A percentile compares a stretch with the other conserved stretches of the same genome.
Conservation (phyloP, 2,329 filamentous ascomycete species). For the Arthrobotrys entomopaga region DNA sequence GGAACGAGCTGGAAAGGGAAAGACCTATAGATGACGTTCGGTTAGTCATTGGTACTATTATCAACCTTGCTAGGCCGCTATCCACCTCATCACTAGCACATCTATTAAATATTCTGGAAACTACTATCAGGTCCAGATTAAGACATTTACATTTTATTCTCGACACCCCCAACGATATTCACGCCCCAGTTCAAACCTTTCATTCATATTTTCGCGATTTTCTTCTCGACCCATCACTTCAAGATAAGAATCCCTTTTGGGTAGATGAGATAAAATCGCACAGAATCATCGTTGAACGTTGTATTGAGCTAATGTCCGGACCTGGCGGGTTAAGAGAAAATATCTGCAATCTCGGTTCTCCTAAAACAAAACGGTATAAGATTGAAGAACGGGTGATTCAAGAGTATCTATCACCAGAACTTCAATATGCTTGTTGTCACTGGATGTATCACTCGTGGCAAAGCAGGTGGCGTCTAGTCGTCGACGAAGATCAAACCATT, state of each 20-base stretch:
- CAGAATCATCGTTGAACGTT: slow-evolving; percentile 14
- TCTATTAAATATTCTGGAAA: slow-evolving; percentile 13
- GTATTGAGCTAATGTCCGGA: slow-evolving; percentile 25
- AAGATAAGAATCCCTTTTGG: slow-evolving; percentile 20
- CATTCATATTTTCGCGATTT: slow-evolving; percentile 45
- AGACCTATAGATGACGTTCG: slow-evolving; percentile 3
- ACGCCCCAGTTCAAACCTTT: slow-evolving; percentile 22
- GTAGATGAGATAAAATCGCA: slow-evolving; percentile 25
- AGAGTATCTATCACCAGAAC: slow-evolving; percentile 13
- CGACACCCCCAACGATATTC: slow-evolving; percentile 10
- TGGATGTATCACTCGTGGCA: slow-evolving; percentile 61
- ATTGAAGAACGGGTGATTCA: slow-evolving; percentile 15
- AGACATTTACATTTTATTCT: slow-evolving; percentile 22
- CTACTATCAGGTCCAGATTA: slow-evolving; percentile 4
- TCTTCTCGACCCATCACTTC: slow-evolving; percentile 16
- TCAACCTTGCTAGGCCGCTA: slow-evolving; percentile 23
- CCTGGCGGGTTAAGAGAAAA: slow-evolving; percentile 5
- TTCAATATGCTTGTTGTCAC: slow-evolving; percentile 61
- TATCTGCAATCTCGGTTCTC: slow-evolving; percentile 14
- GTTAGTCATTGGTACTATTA: slow-evolving; percentile 23
- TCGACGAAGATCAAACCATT: slow-evolving; percentile 58
- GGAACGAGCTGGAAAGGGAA: not conserved
- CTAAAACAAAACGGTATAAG: slow-evolving; percentile 10
- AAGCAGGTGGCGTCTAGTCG: slow-evolving; percentile 58
- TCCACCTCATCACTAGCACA: slow-evolving; percentile 12